phyloP scores from a whole-genome alignment of 176 grass and related monocot genomes.

The Dactylis glomerata region DNA sequence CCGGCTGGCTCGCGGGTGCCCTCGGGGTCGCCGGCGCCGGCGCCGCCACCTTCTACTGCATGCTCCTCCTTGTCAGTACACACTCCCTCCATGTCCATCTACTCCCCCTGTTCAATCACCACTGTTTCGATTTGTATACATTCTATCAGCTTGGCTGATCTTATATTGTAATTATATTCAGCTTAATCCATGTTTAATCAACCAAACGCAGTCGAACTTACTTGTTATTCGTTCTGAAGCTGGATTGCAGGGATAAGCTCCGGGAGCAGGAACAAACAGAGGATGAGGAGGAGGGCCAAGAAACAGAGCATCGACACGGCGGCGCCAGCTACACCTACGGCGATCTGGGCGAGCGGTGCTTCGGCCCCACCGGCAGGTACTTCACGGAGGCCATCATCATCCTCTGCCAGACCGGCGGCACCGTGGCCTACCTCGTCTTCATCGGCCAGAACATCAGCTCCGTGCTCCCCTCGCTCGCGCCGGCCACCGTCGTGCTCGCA shows the following conservation, averaged over 20 bases:
- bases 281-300: constrained; percentile 11
- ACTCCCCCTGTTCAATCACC: neutral
- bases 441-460: constrained; percentile 86
- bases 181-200: neutral
- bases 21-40: constrained; percentile 54
- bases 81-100: neutral
- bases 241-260: constrained; percentile 74
- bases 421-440: constrained; percentile 85
- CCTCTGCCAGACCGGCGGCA: constrained; percentile 65
- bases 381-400: constrained; percentile 79
- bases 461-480: constrained; percentile 48
- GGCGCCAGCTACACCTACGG: constrained; percentile 54
- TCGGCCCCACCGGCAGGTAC: constrained; percentile 40
- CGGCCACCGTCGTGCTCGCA: constrained; percentile 50
- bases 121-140: neutral
- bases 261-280: constrained; percentile 46
- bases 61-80: constrained; percentile 76
- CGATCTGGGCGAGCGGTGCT: constrained; percentile 65
- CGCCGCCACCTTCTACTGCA: constrained; percentile 73
- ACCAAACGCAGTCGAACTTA: neutral
- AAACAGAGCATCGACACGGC: constrained; percentile 28
- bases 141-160: neutral
- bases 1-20: constrained; percentile 61
- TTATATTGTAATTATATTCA: neutral
- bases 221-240: constrained; percentile 2